phyloP scores from a whole-genome alignment of 1,284 basidiomycete species.

The Gymnopus androsaceus region DNA sequence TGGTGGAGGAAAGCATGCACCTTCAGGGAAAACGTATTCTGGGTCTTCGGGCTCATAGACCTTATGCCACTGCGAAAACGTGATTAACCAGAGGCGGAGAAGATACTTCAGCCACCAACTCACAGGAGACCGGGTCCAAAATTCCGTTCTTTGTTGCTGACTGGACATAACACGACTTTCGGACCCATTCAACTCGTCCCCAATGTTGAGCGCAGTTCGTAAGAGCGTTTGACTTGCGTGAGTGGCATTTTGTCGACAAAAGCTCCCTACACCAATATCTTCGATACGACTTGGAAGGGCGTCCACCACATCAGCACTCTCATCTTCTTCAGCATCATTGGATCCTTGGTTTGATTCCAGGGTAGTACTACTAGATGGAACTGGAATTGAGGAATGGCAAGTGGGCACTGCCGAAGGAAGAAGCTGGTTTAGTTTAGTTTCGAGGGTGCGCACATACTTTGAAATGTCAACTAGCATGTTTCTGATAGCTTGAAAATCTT shows the following conservation, averaged over 20 bases:
- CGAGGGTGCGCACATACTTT: conserved; percentile 16
- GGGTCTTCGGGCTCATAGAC: conserved; percentile 18
- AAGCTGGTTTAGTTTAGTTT: conserved; percentile 11
- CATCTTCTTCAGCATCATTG: background rate
- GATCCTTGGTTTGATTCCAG: background rate
- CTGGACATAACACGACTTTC: conserved; percentile 8
- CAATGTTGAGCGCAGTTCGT: conserved; percentile 50
- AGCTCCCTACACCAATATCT: conserved; percentile 21
- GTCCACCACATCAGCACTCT: conserved; percentile 18
- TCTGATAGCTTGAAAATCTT: conserved; percentile 20
- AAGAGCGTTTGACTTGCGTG: conserved; percentile 56
- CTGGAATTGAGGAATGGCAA: background rate
- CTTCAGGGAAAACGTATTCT: conserved; percentile 42
- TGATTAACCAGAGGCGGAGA: background rate
- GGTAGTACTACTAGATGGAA: background rate
- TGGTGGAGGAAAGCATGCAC: no score
- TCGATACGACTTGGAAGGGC: conserved; percentile 19
- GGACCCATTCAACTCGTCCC: conserved; percentile 41
- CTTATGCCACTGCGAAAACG: conserved; percentile 32
- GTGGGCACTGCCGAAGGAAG: background rate
- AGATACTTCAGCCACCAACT: background rate
- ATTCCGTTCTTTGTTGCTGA: conserved; percentile 18
- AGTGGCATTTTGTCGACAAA: conserved; percentile 48
- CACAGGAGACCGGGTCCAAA: conserved; percentile 23
- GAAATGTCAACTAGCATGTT: conserved; percentile 17